A percentile compares a stretch with the other conserved stretches of the same genome.
Evolutionary conservation across 768 basidiomycete species (phyloP).

Genomic region (Chlorophyllum brunneum): DNA sequence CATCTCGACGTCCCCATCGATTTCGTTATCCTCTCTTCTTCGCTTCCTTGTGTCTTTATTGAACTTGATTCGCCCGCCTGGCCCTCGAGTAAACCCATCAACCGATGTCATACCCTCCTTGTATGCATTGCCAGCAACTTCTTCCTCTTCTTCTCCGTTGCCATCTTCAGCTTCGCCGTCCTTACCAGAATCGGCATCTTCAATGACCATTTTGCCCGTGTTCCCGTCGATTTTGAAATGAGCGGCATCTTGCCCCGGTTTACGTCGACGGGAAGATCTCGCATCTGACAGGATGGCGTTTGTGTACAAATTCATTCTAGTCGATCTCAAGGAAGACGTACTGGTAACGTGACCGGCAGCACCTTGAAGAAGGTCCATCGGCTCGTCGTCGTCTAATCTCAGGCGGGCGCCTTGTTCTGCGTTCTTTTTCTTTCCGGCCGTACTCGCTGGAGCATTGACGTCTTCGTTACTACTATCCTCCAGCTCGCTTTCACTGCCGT

Average conservation of each 20-base stretch:
- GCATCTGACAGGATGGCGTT: constrained; percentile 29
- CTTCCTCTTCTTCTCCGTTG: constrained; percentile 26
- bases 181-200: constrained; percentile 46
- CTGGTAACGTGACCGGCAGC: constrained; percentile 68
- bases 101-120: constrained; percentile 77
- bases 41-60: constrained; percentile 97
- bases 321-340: constrained; percentile 32
- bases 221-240: constrained; percentile 85
- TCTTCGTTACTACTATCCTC: constrained; percentile 71
- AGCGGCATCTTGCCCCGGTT: constrained; percentile 82
- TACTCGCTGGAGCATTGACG: constrained; percentile 24
- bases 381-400: constrained; percentile 85
- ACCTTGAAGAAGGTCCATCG: constrained; percentile 91
- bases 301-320: not conserved
- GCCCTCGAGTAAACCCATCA: constrained; percentile 86
- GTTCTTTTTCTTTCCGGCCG: constrained; percentile 29
- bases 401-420: constrained; percentile 53
- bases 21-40: constrained; percentile 52
- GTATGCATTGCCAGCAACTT: constrained; percentile 77
- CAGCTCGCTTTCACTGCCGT: constrained; percentile 92
- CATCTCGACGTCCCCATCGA: constrained; percentile 53
- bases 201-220: constrained; percentile 78
- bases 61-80: constrained; percentile 85
- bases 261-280: constrained; percentile 50
- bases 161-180: constrained; percentile 32